A percentile compares a stretch with the other conserved stretches of the same genome.
These are phyloP conservation scores for Phytophthora cryptogea DNA, from an alignment of 352 stramenopile species.

Conservation along the genomic window DNA sequence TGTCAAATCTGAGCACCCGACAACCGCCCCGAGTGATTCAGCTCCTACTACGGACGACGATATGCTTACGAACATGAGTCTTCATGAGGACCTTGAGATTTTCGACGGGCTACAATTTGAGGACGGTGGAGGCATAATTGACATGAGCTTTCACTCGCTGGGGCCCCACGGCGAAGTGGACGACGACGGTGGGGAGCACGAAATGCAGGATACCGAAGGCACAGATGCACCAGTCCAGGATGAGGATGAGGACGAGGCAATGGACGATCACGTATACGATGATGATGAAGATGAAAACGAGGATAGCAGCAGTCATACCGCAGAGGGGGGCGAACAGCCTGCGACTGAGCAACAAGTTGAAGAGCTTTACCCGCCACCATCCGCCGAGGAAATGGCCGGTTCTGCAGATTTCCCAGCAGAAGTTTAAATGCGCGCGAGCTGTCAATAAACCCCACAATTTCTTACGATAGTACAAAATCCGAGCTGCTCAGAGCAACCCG, in stretches of 20 bases:
- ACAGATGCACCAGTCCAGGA: constrained; percentile 45
- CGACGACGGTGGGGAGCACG: constrained; percentile 33
- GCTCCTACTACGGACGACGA: constrained; percentile 41
- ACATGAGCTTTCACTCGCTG: constrained; percentile 53
- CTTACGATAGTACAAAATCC: constrained; percentile 16
- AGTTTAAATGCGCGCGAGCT: constrained; percentile 26
- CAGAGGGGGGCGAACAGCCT: constrained; percentile 10
- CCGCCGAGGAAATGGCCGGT: constrained; percentile 8
- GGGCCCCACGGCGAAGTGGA: constrained; percentile 24
- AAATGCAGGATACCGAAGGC: constrained; percentile 42
- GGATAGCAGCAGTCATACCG: constrained; percentile 18
- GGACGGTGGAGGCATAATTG: constrained; percentile 79
- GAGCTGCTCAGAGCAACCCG: constrained; percentile 57
- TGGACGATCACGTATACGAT: constrained; percentile 58
- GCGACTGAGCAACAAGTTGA: constrained; percentile 17
- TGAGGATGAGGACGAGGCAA: constrained; percentile 48
- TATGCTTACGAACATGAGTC: constrained; percentile 69
- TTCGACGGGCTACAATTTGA: constrained; percentile 90
- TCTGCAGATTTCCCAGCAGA: constrained; percentile 27
- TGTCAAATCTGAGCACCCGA: constrained; percentile 35
- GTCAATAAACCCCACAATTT: constrained; percentile 18
- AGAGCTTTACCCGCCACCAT: background rate
- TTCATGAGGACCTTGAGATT: constrained; percentile 81
- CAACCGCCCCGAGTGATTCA: constrained; percentile 2
- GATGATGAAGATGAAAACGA: constrained; percentile 70